These are phyloP conservation scores for Cytospora leucostoma DNA, from an alignment of 2,329 filamentous ascomycete species.

Conservation along the genomic window DNA sequence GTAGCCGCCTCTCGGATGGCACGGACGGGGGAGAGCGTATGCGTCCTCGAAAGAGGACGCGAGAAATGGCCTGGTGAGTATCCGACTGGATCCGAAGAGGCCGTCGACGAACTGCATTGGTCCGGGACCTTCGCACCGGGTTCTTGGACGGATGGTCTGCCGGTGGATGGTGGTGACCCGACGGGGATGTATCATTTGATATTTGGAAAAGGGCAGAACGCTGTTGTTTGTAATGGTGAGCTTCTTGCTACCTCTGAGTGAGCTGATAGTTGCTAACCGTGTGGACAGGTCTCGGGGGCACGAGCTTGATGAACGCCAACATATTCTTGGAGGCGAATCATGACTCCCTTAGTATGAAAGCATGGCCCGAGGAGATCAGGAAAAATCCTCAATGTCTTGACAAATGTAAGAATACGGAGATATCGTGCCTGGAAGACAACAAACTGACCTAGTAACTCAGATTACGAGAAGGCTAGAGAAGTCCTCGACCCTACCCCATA, in stretches of 20 bases:
- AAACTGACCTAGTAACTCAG: slow-evolving; percentile 36
- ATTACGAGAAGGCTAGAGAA: slow-evolving; percentile 56
- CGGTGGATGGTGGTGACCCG: slow-evolving; percentile 52
- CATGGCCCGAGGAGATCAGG: slow-evolving; percentile 62
- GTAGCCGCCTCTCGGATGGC: slow-evolving; percentile 68
- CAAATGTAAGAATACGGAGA: slow-evolving; percentile 46
- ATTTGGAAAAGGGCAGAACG: slow-evolving; percentile 64
- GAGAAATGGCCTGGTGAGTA: slow-evolving; percentile 70
- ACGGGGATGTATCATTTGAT: slow-evolving; percentile 66
- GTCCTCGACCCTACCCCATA: slow-evolving; percentile 63
- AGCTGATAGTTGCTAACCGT: slow-evolving; percentile 14
- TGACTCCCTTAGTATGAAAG: slow-evolving; percentile 51
- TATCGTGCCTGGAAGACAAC: neutral
- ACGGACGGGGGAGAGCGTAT: slow-evolving; percentile 60
- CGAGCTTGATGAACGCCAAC: slow-evolving; percentile 67
- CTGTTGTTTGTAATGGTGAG: slow-evolving; percentile 59
- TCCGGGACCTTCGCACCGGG: slow-evolving; percentile 55
- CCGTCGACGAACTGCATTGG: slow-evolving; percentile 55
- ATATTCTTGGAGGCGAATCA: slow-evolving; percentile 64
- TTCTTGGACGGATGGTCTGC: slow-evolving; percentile 40
- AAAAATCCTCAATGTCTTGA: slow-evolving; percentile 45
- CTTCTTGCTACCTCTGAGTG: slow-evolving; percentile 13
- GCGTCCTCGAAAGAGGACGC: slow-evolving; percentile 63
- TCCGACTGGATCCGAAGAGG: slow-evolving; percentile 50
- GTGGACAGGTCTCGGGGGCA: slow-evolving; percentile 61